Base-by-base conservation (phyloP, 441 rosid species). In the Jatropha multifida region DNA sequence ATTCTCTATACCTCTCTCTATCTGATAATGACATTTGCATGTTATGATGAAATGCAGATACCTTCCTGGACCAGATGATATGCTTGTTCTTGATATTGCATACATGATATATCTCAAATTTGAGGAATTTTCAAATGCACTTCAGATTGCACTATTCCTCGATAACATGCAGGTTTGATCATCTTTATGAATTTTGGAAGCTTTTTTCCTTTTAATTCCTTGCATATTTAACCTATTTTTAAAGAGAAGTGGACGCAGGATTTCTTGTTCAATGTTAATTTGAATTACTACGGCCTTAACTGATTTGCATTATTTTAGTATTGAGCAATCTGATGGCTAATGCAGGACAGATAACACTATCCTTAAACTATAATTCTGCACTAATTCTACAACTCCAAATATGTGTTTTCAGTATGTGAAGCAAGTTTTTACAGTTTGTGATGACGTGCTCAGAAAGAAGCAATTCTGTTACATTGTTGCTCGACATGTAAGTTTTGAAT, bases 41-140 rank as follows among this genome's bases (percentile, higher is more conserved):
- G 23, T 64, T 82, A 52, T 75, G 46, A 71, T 78, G 59, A 72
- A 63, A 65, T 84, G 79, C 90, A 96, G 99, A 83, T 94, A 88
- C 81, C 93, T 94, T 76, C 96, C 97, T 70, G 97, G 98, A 71
- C 98, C 99, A 74, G 99, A 96, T 86, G 98, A 96, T 83, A 77
- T 80, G 86, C 68, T 88, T 70, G 96, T 92, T 74, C 81, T 90
- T 44, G 96, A 92, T 80, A 88, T 94, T 72, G 93, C 98, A 0
- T 90, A 92, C 84, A 78, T 82, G 89, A 94, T 96, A 80, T 90
- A 92, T 86, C 82, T 88, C 56, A 96, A 92, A 83, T 96, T 86
- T 69, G 87, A 81, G 81, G 97, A 96, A 72, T 89, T 80, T 68
- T 84, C 97, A 55, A 92, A 87, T 76, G 97, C 98, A 49, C 90